Conservation (phyloP, 257 asterid species). For the Echites panduratus region DNA sequence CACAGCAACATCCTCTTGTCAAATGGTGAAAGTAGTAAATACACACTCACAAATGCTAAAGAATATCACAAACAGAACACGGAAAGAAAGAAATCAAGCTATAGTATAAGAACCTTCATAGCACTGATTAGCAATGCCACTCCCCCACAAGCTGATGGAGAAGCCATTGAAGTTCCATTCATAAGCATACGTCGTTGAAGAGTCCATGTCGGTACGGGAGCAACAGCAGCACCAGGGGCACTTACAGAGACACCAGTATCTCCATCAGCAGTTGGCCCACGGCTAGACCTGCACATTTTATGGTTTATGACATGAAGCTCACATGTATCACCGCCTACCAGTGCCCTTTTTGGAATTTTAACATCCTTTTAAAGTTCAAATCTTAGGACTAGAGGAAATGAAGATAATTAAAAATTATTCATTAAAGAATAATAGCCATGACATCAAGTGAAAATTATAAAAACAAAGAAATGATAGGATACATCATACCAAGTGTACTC, state of each 20-base stretch:
- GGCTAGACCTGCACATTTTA: constrained; percentile 83
- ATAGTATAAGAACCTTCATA: constrained; percentile 66
- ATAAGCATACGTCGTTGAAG: constrained; percentile 95
- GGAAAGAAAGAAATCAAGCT: neutral
- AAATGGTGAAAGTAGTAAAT: constrained; percentile 20
- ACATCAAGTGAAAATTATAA: neutral
- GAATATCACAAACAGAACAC: neutral
- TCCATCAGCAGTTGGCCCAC: constrained; percentile 98
- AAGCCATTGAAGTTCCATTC: constrained; percentile 99
- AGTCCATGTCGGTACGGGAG: constrained; percentile 99
- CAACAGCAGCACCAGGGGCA: constrained; percentile 99
- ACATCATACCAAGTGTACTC: constrained; percentile 84
- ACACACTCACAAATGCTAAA: constrained; percentile 4
- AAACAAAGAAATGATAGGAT: constrained; percentile 10
- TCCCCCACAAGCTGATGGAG: constrained; percentile 99
- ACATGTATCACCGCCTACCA: constrained; percentile 4
- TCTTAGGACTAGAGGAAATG: neutral
- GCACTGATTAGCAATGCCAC: constrained; percentile 90
- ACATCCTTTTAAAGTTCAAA: neutral
- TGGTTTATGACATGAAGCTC: constrained; percentile 23
- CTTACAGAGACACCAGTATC: constrained; percentile 90
- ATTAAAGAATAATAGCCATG: neutral
- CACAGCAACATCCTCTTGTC: constrained; percentile 22
- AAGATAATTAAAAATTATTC: neutral
- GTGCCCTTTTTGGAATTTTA: neutral